phyloP scores from a whole-genome alignment of 345 rosid genomes.

The Lepidium didymum region DNA sequence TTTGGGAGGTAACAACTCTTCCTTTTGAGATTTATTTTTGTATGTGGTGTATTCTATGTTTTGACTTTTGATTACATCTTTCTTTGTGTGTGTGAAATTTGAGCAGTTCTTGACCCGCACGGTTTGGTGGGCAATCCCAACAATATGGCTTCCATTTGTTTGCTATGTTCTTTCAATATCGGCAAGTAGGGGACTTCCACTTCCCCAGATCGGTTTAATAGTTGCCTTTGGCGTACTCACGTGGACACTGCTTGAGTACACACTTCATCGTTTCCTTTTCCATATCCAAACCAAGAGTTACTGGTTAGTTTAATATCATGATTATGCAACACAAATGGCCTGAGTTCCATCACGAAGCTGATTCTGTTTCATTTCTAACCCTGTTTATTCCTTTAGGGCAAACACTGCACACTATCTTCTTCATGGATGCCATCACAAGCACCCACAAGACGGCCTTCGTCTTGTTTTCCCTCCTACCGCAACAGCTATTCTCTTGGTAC shows the following conservation, averaged over 20 bases:
- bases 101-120: slow-evolving; percentile 84
- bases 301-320: slow-evolving; percentile 45
- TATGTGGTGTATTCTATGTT: background rate
- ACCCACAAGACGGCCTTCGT: slow-evolving; percentile 79
- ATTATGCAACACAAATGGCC: background rate
- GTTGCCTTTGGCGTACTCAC: slow-evolving; percentile 59
- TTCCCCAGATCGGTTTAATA: slow-evolving; percentile 44
- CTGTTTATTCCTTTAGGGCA: slow-evolving; percentile 36
- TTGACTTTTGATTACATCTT: background rate
- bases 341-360: background rate
- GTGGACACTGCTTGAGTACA: slow-evolving; percentile 90
- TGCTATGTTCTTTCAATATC: slow-evolving; percentile 59
- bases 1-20: slow-evolving; percentile 65
- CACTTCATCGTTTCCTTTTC: slow-evolving; percentile 92
- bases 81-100: background rate
- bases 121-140: slow-evolving; percentile 95
- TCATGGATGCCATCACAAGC: slow-evolving; percentile 91
- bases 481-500: slow-evolving; percentile 56
- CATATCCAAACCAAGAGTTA: slow-evolving; percentile 80
- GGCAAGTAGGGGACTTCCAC: slow-evolving; percentile 50
- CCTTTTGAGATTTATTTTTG: background rate
- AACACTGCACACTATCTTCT: slow-evolving; percentile 75
- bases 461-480: slow-evolving; percentile 90
- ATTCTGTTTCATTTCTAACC: background rate
- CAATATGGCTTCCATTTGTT: slow-evolving; percentile 85